phyloP scores from a whole-genome alignment of 2,329 filamentous ascomycete genomes.

The Fusarium sp. region DNA sequence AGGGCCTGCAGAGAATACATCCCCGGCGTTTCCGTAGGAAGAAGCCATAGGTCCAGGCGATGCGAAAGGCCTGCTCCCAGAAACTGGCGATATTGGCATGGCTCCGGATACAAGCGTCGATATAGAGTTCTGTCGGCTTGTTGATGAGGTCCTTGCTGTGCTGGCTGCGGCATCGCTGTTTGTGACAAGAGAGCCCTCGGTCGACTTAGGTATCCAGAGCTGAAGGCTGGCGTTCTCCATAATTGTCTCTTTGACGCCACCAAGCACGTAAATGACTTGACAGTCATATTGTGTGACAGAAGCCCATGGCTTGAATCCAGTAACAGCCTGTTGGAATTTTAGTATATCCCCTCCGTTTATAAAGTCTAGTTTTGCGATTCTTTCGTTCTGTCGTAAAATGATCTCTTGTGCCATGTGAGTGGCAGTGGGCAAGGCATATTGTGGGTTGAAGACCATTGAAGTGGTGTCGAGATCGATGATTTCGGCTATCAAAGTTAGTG shows the following conservation, averaged over 20 bases:
- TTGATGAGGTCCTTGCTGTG: constrained; percentile 4
- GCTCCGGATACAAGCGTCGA: constrained; percentile 16
- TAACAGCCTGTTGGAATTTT: constrained; percentile 53
- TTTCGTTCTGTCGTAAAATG: constrained; percentile 50
- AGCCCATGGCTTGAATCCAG: constrained; percentile 51
- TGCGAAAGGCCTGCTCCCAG: constrained; percentile 9
- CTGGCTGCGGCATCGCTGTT: constrained; percentile 45
- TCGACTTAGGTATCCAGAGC: constrained; percentile 51
- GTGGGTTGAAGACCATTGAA: constrained; percentile 47
- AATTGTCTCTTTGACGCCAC: constrained; percentile 41
- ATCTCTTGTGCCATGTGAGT: constrained; percentile 44
- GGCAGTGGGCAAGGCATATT: constrained; percentile 48
- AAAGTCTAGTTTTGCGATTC: constrained; percentile 51
- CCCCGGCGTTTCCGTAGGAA: constrained; percentile 4
- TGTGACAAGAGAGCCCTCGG: constrained; percentile 48
- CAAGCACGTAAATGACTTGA: constrained; percentile 50
- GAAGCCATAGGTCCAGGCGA: constrained; percentile 2
- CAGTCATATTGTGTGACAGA: constrained; percentile 48
- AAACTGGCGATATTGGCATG: constrained; percentile 4
- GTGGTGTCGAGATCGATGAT: constrained; percentile 53
- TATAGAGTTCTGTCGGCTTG: constrained; percentile 37
- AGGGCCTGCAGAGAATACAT: constrained; percentile 14
- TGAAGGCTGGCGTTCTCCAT: constrained; percentile 51
- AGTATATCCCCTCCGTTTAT: constrained; percentile 45
- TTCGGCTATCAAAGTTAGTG: constrained; percentile 43